A percentile compares a stretch with the other conserved stretches of the same genome.
phyloP scores from a whole-genome alignment of 1,284 basidiomycete genomes.

The Leccinum fuscescens region DNA sequence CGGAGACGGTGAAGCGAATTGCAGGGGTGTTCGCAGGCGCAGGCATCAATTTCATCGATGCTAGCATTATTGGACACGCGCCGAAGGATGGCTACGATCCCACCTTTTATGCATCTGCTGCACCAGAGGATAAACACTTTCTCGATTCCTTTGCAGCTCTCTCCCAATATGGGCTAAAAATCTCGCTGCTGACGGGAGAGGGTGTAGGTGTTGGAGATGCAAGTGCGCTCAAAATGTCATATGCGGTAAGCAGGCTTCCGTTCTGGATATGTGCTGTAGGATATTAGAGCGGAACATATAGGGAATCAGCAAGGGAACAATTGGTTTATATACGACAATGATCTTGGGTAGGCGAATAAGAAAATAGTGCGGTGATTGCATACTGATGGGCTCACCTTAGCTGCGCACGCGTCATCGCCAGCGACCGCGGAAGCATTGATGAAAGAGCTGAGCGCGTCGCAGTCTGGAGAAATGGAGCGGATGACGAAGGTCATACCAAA shows the following conservation, averaged over 20 bases:
- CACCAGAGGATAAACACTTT: slow-evolving; percentile 34
- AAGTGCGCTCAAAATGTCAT: slow-evolving; percentile 63
- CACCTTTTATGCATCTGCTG: slow-evolving; percentile 53
- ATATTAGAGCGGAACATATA: slow-evolving; percentile 22
- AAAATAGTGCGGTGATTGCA: not conserved
- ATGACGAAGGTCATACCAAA: slow-evolving; percentile 40
- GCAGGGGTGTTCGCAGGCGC: slow-evolving; percentile 43
- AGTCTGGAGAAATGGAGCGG: slow-evolving; percentile 43
- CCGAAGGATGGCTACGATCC: slow-evolving; percentile 49
- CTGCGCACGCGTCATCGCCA: slow-evolving; percentile 57
- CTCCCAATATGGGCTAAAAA: slow-evolving; percentile 45
- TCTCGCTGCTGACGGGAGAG: slow-evolving; percentile 45
- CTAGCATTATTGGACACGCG: slow-evolving; percentile 57
- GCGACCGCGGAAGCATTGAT: slow-evolving; percentile 54
- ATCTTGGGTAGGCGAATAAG: slow-evolving; percentile 43
- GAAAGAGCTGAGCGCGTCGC: slow-evolving; percentile 46
- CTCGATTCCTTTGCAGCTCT: slow-evolving; percentile 45
- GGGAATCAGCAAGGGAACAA: slow-evolving; percentile 58
- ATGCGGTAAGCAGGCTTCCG: slow-evolving; percentile 45
- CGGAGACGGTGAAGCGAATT: slow-evolving; percentile 49
- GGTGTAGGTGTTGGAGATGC: slow-evolving; percentile 54
- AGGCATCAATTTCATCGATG: slow-evolving; percentile 50
- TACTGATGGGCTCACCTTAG: slow-evolving; percentile 29
- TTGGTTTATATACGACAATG: slow-evolving; percentile 55
- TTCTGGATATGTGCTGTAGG: not conserved